phyloP scores from a whole-genome alignment of 73 alveolate species.

The Tetrahymena malaccensis region DNA sequence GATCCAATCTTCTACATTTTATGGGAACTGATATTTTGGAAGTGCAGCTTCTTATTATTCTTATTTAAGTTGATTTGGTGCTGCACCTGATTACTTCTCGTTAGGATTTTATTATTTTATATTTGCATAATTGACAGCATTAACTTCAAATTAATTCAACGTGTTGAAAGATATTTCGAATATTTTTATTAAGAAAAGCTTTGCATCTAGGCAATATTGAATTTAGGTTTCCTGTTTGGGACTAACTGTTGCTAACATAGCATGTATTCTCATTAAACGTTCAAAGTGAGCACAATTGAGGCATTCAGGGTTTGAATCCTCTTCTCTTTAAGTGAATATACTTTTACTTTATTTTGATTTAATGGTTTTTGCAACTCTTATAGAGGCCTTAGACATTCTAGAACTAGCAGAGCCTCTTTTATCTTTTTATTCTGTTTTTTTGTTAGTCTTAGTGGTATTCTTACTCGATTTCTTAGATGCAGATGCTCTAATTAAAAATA shows the following conservation, averaged over 20 bases:
- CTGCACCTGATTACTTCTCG: neutral
- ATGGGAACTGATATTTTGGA: conserved; percentile 22
- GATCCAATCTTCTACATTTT: conserved; percentile 28
- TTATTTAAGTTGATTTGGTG: neutral
- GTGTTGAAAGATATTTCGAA: conserved; percentile 37
- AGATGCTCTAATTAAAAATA: conserved; percentile 66
- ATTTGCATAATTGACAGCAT: conserved; percentile 32
- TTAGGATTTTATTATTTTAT: conserved; percentile 24
- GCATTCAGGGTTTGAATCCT: conserved; percentile 92
- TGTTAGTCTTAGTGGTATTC: conserved; percentile 63
- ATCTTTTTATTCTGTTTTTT: conserved; percentile 56
- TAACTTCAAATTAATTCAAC: conserved; percentile 28
- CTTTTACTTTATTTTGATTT: conserved; percentile 75
- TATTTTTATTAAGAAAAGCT: conserved; percentile 24
- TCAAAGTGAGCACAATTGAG: conserved; percentile 93
- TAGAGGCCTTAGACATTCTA: conserved; percentile 57
- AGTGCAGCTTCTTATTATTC: conserved; percentile 14
- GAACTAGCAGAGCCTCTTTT: conserved; percentile 52
- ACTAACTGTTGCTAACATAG: conserved; percentile 89
- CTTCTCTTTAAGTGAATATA: conserved; percentile 82
- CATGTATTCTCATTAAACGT: conserved; percentile 88
- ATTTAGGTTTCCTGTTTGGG: conserved; percentile 73
- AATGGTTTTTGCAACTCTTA: conserved; percentile 54
- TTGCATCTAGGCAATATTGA: conserved; percentile 58
- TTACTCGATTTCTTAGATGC: conserved; percentile 64